phyloP scores from a whole-genome alignment of 768 basidiomycete species.

The Russula ochroleuca region DNA sequence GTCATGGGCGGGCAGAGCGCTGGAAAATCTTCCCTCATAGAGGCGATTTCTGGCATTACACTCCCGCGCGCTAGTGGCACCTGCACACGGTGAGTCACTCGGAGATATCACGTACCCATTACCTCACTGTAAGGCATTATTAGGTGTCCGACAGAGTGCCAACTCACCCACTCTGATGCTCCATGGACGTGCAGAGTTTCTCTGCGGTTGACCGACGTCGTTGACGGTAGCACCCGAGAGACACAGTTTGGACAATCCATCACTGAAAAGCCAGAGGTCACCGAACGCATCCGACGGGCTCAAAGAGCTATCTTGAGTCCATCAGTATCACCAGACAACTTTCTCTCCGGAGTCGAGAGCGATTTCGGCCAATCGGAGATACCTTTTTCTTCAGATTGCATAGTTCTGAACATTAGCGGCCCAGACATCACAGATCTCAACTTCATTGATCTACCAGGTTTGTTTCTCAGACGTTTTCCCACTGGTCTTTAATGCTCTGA shows the following conservation, averaged over 20 bases:
- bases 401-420: conserved; percentile 39
- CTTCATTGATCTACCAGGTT: conserved; percentile 42
- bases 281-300: conserved; percentile 61
- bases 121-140: background rate
- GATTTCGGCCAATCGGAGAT: conserved; percentile 23
- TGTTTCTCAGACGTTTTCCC: background rate
- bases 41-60: conserved; percentile 68
- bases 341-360: conserved; percentile 38
- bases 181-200: conserved; percentile 37
- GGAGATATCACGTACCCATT: background rate
- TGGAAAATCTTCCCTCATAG: conserved; percentile 74
- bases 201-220: conserved; percentile 32
- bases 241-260: conserved; percentile 39
- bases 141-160: conserved; percentile 40
- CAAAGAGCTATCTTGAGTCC: conserved; percentile 66
- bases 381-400: conserved; percentile 38
- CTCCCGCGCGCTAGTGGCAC: conserved; percentile 68
- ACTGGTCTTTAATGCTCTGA: background rate
- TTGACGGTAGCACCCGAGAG: conserved; percentile 23
- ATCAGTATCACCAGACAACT: conserved; percentile 32
- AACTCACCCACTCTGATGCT: conserved; percentile 29
- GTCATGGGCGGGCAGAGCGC: conserved; percentile 72
- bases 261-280: conserved; percentile 48
- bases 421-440: conserved; percentile 40
- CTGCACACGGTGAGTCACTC: conserved; percentile 55